A percentile compares a stretch with the other conserved stretches of the same genome.
Evolutionary conservation across 2,329 filamentous ascomycete species (phyloP).

Genomic region (Lachnellula willkommii): DNA sequence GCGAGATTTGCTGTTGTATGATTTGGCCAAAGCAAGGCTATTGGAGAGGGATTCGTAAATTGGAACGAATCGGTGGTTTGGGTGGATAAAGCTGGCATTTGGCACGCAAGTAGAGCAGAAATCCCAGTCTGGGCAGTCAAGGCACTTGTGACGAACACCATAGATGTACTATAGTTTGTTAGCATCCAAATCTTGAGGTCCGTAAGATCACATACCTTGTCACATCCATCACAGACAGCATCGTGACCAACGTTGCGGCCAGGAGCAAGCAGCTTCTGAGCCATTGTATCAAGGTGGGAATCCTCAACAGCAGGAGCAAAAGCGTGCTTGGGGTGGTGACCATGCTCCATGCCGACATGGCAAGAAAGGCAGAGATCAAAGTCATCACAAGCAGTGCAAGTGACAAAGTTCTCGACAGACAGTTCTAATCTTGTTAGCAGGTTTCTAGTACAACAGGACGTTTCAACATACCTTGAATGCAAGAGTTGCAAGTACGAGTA

Average conservation of each 20-base stretch:
- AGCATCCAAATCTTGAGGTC: background rate
- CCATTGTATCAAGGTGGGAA: slow-evolving; percentile 53
- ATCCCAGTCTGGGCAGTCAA: slow-evolving; percentile 96
- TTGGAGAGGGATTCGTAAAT: slow-evolving; percentile 67
- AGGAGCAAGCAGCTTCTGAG: slow-evolving; percentile 64
- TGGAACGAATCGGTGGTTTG: slow-evolving; percentile 80
- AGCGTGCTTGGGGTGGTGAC: slow-evolving; percentile 82
- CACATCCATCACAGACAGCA: slow-evolving; percentile 91
- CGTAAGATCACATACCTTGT: slow-evolving; percentile 47
- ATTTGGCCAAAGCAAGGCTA: slow-evolving; percentile 37
- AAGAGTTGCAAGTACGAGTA: slow-evolving; percentile 56
- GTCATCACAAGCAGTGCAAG: slow-evolving; percentile 79
- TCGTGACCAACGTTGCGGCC: slow-evolving; percentile 79
- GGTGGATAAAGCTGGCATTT: slow-evolving; percentile 64
- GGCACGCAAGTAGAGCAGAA: slow-evolving; percentile 76
- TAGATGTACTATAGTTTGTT: slow-evolving; percentile 55
- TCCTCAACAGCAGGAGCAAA: slow-evolving; percentile 66
- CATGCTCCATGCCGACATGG: slow-evolving; percentile 70
- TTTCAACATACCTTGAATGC: slow-evolving; percentile 49
- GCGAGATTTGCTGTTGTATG: slow-evolving; percentile 42
- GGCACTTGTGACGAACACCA: slow-evolving; percentile 92
- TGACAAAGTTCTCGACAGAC: slow-evolving; percentile 73
- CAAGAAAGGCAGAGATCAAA: slow-evolving; percentile 87
- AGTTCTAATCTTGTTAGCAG: slow-evolving; percentile 39
- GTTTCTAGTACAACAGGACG: background rate